Conservation (phyloP, 2,329 filamentous ascomycete species). For the Epichloe sibirici region DNA sequence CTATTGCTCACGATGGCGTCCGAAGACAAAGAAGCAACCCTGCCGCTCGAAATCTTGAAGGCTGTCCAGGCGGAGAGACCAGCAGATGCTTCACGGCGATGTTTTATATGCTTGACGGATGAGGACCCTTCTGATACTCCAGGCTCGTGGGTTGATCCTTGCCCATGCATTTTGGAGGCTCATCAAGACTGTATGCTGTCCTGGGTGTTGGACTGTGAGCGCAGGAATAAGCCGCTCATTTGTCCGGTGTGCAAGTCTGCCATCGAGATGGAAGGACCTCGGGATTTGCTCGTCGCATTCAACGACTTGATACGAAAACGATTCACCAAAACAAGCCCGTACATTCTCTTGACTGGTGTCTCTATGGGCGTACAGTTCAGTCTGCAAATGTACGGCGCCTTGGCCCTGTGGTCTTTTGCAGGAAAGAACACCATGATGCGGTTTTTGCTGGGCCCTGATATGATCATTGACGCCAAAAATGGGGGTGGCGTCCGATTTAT, state of each 20-base stretch:
- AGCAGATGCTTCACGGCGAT: constrained; percentile 28
- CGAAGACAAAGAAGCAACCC: constrained; percentile 2
- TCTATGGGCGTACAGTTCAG: constrained; percentile 36
- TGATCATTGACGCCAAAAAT: constrained; percentile 15
- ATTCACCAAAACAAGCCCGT: constrained; percentile 43
- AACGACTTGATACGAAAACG: constrained; percentile 45
- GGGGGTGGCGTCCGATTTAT: constrained; percentile 13
- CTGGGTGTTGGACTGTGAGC: constrained; percentile 87
- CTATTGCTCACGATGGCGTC: constrained; percentile 1
- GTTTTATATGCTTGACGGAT: constrained; percentile 53
- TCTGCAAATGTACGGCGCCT: constrained; percentile 40
- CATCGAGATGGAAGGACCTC: constrained; percentile 64
- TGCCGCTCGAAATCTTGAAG: constrained; percentile 9
- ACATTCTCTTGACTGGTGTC: constrained; percentile 52
- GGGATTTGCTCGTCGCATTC: constrained; percentile 57
- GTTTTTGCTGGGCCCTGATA: constrained; percentile 28
- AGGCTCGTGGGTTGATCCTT: constrained; percentile 69
- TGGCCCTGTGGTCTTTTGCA: constrained; percentile 39
- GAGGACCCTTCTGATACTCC: constrained; percentile 36
- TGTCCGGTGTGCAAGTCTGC: constrained; percentile 85
- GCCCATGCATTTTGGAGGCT: constrained; percentile 78
- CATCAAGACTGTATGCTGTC: constrained; percentile 83
- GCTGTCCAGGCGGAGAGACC: constrained; percentile 9
- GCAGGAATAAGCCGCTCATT: constrained; percentile 49
- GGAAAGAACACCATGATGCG: constrained; percentile 31